Percentiles rank a stretch among this genome's conserved stretches.
Evolutionary conservation across 352 stramenopile genomes (phyloP).

Genomic region (Globisporangium irregulare): DNA sequence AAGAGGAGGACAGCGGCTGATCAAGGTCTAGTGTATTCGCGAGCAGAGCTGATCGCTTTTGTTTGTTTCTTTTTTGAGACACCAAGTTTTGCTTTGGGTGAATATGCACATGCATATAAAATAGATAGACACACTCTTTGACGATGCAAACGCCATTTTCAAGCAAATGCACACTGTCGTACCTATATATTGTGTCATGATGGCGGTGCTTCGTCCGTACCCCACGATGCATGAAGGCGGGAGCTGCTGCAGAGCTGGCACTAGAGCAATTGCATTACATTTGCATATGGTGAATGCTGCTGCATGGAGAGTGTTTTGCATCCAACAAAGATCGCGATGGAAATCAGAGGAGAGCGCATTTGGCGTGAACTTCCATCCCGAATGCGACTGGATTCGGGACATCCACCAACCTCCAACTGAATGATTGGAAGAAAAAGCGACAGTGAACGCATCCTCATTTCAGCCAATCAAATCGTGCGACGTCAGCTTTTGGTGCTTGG

Average conservation of each 20-base stretch:
- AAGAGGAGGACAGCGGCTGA: slow-evolving; percentile 16
- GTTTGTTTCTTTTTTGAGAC: not conserved
- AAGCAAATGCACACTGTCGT: no score
- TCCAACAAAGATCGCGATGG: no score
- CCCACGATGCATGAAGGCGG: no score
- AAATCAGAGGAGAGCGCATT: not conserved
- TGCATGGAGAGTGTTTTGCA: no score
- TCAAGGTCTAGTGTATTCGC: not conserved
- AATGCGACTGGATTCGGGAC: not conserved
- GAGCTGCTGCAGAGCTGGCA: no score
- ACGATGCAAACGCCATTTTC: not conserved
- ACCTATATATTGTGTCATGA: no score
- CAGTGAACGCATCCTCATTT: not conserved
- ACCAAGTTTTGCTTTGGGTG: not conserved
- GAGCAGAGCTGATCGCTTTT: not conserved
- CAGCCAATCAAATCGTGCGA: slow-evolving; percentile 1
- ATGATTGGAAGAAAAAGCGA: slow-evolving; percentile 6
- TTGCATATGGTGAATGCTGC: no score
- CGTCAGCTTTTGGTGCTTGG: slow-evolving; percentile 14
- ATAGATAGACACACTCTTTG: not conserved
- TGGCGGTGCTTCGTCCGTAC: no score
- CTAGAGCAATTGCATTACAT: no score
- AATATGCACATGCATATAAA: not conserved
- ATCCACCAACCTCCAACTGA: not conserved
- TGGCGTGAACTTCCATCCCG: not conserved